Evolutionary conservation across 345 rosid species (phyloP), one percentile per base, ranked within the genome.

Genomic region (Pseudoturritis turrita): DNA sequence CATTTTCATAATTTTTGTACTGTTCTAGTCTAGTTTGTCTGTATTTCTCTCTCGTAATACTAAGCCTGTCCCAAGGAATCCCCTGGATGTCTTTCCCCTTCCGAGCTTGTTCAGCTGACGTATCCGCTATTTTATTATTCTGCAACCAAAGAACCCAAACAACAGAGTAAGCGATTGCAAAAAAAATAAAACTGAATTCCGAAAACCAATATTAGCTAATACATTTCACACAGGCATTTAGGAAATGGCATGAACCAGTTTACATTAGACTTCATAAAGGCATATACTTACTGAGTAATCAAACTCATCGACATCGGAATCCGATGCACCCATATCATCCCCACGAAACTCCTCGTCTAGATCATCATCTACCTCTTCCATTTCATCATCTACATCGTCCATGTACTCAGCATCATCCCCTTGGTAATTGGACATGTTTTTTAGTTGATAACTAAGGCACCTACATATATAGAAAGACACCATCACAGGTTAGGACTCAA

Each of bases 21-120:
- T 87, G 94, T 35, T 91, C 91, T 29, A 89, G 80, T 71, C 97
- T 77, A 62, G 96, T 89, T 77, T 82, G 83, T 65, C 96, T 78
- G 55, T 91, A 91, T 33, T 86, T 88, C 37, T 85, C 88, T 75
- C 96, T 74, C 0, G 89, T 83, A 69, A 85, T 87, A 75, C 84
- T 87, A 62, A 86, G 85, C 70, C 91, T 85, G 14, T 87, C 91
- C 97, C 97, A 91, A 18, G 96, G 97, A 47, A 91, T 91, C 35
- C 97, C 97, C 67, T 91, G 96, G 60, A 91, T 83, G 53, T 91
- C 97, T 76, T 81, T 87, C 33, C 96, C 96, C 39, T 79, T 79
- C 51, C 96, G 78, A 6, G 96, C 96, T 72, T 91, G 85, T 22
- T 83, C 93, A 71, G 97, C 86, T 12, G 89, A 71, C 23, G 89